Percentiles rank a stretch among this genome's conserved stretches.
Conservation (phyloP, 345 rosid species). For the Corchorus olitorius region DNA sequence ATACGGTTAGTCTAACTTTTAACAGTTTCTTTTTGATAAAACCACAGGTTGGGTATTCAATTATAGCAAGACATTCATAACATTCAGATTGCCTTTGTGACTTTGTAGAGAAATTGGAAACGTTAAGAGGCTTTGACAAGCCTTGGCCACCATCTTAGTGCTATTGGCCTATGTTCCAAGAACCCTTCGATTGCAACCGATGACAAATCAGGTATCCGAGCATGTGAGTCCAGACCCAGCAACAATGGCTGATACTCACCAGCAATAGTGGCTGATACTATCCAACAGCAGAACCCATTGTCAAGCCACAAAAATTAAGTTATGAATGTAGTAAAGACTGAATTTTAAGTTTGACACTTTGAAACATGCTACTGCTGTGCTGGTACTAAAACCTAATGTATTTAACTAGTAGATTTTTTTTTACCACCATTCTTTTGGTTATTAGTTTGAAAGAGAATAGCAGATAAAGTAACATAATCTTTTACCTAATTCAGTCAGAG, state of each 20-base stretch:
- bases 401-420: not conserved
- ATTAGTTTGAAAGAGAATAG: not conserved
- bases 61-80: constrained; percentile 1
- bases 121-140: constrained; percentile 24
- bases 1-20: constrained; percentile 3
- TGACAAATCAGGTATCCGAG: constrained; percentile 54
- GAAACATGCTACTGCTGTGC: not conserved
- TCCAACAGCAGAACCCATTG: constrained; percentile 38
- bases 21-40: not conserved
- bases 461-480: not conserved
- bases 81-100: constrained; percentile 2
- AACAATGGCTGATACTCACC: constrained; percentile 50
- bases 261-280: too few species aligned
- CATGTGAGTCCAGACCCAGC: constrained; percentile 54
- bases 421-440: constrained; percentile 5
- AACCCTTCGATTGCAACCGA: constrained; percentile 70
- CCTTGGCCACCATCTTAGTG: constrained; percentile 71
- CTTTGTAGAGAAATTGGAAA: not conserved
- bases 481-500: not conserved
- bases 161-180: constrained; percentile 39
- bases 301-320: not conserved
- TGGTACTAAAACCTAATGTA: too few species aligned
- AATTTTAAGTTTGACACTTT: not conserved
- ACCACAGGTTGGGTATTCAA: constrained; percentile 8
- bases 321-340: too few species aligned